A percentile compares a stretch with the other conserved stretches of the same genome.
These are phyloP conservation scores for Dictyostelium discoideum DNA, from an alignment of 78 protist species.

Conservation along the genomic window DNA sequence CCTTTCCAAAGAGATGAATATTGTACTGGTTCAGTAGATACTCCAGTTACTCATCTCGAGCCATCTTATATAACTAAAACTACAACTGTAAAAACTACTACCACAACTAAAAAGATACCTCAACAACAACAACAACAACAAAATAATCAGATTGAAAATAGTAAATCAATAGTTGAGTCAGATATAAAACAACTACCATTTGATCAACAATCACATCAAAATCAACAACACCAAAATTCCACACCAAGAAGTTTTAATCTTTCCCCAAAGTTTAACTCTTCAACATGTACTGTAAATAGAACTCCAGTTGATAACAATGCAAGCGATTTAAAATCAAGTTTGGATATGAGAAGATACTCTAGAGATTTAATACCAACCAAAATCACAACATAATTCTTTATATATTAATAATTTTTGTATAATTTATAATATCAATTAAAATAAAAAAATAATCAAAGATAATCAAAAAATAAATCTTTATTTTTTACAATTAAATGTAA, in stretches of 20 bases:
- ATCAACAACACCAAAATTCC: not conserved
- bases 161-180: not conserved
- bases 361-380: constrained; percentile 30
- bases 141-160: not conserved
- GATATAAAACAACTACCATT: not conserved
- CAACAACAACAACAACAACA: not conserved
- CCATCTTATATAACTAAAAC: not conserved
- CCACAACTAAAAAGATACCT: not conserved
- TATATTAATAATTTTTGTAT: no score
- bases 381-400: not conserved
- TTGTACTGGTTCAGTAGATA: not conserved
- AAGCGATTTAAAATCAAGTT: not conserved
- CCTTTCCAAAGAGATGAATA: not conserved
- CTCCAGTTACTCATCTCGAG: not conserved
- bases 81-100: not conserved
- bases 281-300: not conserved
- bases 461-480: no score
- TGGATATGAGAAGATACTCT: constrained; percentile 18
- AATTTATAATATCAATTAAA: no score
- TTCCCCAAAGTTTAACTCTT: not conserved
- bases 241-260: constrained; percentile 14
- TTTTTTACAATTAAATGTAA: no score
- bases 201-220: not conserved
- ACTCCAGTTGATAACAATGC: not conserved
- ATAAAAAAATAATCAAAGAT: no score